These are phyloP conservation scores for Cyclotella choctawhatcheeana DNA, from an alignment of 108 stramenopile species.

Conservation along the genomic window DNA sequence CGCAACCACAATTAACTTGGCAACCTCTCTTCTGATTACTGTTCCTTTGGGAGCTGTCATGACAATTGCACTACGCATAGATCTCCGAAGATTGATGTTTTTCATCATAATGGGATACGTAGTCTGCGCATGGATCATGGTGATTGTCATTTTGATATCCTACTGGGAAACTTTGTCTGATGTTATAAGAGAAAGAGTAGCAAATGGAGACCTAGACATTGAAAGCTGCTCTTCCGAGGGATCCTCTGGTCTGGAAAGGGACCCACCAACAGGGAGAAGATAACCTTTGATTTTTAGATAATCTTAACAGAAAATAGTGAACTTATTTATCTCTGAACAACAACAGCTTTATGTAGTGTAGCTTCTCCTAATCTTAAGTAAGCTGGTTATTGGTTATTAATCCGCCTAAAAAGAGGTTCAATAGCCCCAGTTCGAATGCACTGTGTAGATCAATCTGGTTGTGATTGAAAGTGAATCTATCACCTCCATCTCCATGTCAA, in stretches of 20 bases:
- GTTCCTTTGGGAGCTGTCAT: constrained; percentile 27
- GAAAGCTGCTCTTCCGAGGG: constrained; percentile 10
- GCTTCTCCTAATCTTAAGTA: too few species aligned
- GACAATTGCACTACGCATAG: constrained; percentile 11
- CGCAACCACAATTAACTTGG: constrained; percentile 17
- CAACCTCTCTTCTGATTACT: constrained; percentile 14
- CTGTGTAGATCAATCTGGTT: too few species aligned
- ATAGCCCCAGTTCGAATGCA: too few species aligned
- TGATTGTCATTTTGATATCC: constrained; percentile 12
- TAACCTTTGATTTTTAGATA: too few species aligned
- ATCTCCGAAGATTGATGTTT: constrained; percentile 27
- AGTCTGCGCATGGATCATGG: constrained; percentile 15
- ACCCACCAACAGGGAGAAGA: too few species aligned
- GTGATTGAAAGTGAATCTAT: too few species aligned
- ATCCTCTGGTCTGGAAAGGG: not conserved
- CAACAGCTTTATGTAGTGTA: too few species aligned
- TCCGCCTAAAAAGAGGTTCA: too few species aligned
- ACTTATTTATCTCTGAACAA: too few species aligned
- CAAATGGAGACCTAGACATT: constrained; percentile 16
- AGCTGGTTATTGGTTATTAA: too few species aligned
- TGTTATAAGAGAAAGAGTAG: constrained; percentile 22
- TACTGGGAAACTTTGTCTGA: constrained; percentile 25
- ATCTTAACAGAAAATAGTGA: too few species aligned
- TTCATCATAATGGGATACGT: constrained; percentile 31
- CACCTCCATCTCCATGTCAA: too few species aligned